Evolutionary conservation across 2,329 filamentous ascomycete genomes (phyloP).

Genomic region (Hirsutella thompsonii): DNA sequence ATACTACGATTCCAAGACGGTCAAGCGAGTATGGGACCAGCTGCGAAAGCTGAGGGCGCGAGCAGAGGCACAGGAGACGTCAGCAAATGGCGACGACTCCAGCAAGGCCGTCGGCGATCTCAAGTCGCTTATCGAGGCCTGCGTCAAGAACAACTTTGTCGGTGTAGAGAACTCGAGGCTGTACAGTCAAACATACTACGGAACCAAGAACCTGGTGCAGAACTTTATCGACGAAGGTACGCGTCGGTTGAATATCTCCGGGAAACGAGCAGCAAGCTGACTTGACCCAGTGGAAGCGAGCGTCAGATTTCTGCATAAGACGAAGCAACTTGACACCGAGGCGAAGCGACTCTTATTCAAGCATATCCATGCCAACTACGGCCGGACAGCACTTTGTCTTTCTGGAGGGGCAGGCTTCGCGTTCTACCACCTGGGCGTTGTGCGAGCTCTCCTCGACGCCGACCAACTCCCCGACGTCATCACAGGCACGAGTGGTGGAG

Average conservation of each 20-base stretch:
- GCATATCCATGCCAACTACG: conserved; percentile 79
- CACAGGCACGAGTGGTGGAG: conserved; percentile 89
- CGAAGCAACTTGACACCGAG: conserved; percentile 52
- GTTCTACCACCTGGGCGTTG: conserved; percentile 92
- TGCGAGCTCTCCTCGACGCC: conserved; percentile 79
- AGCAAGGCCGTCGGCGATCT: conserved; percentile 59
- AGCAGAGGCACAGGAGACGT: conserved; percentile 40
- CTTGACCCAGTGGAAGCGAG: conserved; percentile 42
- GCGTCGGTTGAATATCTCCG: conserved; percentile 7
- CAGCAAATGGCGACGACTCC: conserved; percentile 19
- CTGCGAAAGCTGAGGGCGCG: conserved; percentile 50
- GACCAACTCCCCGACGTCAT: conserved; percentile 84
- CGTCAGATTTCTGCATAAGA: conserved; percentile 55
- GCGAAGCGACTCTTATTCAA: conserved; percentile 77
- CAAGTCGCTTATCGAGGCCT: conserved; percentile 67
- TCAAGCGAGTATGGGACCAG: conserved; percentile 65
- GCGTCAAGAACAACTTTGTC: conserved; percentile 95
- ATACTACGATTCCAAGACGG: conserved; percentile 81
- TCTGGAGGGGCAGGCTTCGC: conserved; percentile 91
- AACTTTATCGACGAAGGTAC: conserved; percentile 74
- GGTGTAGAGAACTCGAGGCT: conserved; percentile 85
- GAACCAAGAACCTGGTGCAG: conserved; percentile 91
- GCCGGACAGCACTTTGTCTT: conserved; percentile 81
- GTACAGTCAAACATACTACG: conserved; percentile 97
- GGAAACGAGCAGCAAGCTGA: not conserved